Evolutionary conservation across 1,139 yeast species (phyloP).

Genomic region (Hansenula anomala): DNA sequence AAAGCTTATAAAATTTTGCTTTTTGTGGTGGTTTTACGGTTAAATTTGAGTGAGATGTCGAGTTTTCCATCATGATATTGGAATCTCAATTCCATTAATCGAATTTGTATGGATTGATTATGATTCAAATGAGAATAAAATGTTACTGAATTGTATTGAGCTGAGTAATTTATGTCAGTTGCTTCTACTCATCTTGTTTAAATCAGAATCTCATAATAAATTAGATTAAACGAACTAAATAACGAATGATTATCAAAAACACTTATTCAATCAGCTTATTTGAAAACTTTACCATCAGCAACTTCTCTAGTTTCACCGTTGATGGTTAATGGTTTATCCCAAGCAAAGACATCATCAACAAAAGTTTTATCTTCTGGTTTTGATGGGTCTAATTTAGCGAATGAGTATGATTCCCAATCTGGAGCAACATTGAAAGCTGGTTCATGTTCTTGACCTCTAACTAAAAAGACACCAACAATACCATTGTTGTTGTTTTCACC

Average conservation of each 20-base stretch:
- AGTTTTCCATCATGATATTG: too few relatives aligned
- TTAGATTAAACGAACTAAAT: background rate
- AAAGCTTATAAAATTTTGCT: too few relatives aligned
- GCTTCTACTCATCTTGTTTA: too few relatives aligned
- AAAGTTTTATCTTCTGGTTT: constrained; percentile 64
- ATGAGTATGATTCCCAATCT: constrained; percentile 90
- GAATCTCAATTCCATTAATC: too few relatives aligned
- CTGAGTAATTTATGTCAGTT: too few relatives aligned
- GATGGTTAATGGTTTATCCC: constrained; percentile 73
- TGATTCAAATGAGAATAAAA: too few relatives aligned
- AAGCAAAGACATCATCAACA: constrained; percentile 74
- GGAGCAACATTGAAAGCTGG: constrained; percentile 99
- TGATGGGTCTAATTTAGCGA: constrained; percentile 63
- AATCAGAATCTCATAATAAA: background rate
- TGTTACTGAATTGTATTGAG: too few relatives aligned
- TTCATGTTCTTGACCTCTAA: constrained; percentile 87
- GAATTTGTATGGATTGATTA: too few relatives aligned
- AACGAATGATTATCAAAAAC: background rate
- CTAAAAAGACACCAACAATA: constrained; percentile 89
- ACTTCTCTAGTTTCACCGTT: constrained; percentile 65
- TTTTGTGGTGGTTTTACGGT: too few relatives aligned
- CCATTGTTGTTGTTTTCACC: constrained; percentile 99
- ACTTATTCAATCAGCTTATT: constrained; percentile 33
- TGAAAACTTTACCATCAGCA: constrained; percentile 81
- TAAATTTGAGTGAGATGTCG: too few relatives aligned